Evolutionary conservation across 2,329 filamentous ascomycete genomes (phyloP), one percentile per base, ranked within the genome.

Genomic region (Clonostachys rhizophaga): DNA sequence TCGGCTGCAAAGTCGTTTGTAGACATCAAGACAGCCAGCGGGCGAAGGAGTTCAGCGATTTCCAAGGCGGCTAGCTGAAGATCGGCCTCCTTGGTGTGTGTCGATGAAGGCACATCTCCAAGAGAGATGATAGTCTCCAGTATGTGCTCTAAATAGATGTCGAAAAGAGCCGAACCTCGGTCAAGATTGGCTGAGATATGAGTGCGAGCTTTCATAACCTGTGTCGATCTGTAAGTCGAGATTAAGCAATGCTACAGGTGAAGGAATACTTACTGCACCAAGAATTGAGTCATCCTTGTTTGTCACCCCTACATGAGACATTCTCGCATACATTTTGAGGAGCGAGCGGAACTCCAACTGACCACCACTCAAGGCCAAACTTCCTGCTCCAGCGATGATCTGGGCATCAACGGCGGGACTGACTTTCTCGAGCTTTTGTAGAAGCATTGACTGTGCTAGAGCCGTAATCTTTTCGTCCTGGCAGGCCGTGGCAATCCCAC

Each of bases 381-480:
- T 75, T 9, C 91, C 90, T 7, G 90, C 84, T 50, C 95, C 91
- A 14, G 81, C 83, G 47, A 97, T 86, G 50, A 99, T 94, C 47
- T 86, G 86, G 33, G 87, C 84, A 70, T 97, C 91, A 3, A 96
- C 87, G 5, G 79, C 72, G 49, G 81, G 76, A 58, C 83, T 94
- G 47, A 96, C 83, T 65, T 94, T 92, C 50, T 87, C 85, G 49
- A 97, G 81, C 65, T 99, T 97, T 61, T 99, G 94, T n/a, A 96
- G 70, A 20, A 99, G 81, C 84, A 99, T 96, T 1, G 91, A 95
- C 57, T 96, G 87, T 3, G 91, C 92, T 45, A 99, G 74, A 6
- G 91, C 91, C 7, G 87, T 94, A 46, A 99, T 95, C 68, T 96
- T 96, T 50, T 90, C 84, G 58, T 99, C 91, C 43, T 86, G 80